These are phyloP conservation scores for Voacanga thouarsii DNA, from an alignment of 257 asterid species.

Conservation along the genomic window DNA sequence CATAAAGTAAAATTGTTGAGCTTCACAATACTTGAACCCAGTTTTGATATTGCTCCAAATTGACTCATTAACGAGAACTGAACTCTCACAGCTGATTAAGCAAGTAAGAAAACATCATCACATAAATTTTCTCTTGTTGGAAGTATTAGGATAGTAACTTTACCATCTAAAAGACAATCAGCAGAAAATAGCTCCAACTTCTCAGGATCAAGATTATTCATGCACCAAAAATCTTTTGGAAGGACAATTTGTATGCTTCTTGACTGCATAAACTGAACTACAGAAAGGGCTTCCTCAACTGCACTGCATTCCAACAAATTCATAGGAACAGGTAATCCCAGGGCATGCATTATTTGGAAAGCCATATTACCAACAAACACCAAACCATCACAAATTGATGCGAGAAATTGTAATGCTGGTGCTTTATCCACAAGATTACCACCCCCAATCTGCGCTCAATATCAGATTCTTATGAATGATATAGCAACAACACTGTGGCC, in stretches of 20 bases:
- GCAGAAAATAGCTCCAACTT: conserved; percentile 46
- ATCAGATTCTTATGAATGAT: conserved; percentile 8
- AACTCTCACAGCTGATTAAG: background rate
- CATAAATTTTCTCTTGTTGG: background rate
- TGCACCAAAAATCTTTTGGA: conserved; percentile 82
- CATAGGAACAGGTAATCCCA: conserved; percentile 60
- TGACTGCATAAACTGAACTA: conserved; percentile 58
- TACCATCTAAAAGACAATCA: conserved; percentile 57
- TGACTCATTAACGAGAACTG: background rate
- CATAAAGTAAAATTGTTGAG: background rate
- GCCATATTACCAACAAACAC: conserved; percentile 79
- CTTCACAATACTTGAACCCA: background rate
- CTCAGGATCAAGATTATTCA: conserved; percentile 28
- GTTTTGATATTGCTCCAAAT: background rate
- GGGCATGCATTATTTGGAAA: conserved; percentile 78
- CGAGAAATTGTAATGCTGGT: conserved; percentile 54
- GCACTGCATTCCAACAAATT: conserved; percentile 55
- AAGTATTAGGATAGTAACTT: conserved; percentile 14
- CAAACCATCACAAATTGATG: conserved; percentile 72
- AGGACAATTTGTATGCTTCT: conserved; percentile 54
- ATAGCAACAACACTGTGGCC: background rate
- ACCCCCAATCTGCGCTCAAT: conserved; percentile 71
- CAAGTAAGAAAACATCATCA: background rate
- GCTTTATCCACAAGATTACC: conserved; percentile 66
- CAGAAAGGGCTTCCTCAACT: conserved; percentile 43